A percentile compares a stretch with the other conserved stretches of the same genome.
Evolutionary conservation across 1,284 basidiomycete species (phyloP).

Genomic region (Tremellales sp.): DNA sequence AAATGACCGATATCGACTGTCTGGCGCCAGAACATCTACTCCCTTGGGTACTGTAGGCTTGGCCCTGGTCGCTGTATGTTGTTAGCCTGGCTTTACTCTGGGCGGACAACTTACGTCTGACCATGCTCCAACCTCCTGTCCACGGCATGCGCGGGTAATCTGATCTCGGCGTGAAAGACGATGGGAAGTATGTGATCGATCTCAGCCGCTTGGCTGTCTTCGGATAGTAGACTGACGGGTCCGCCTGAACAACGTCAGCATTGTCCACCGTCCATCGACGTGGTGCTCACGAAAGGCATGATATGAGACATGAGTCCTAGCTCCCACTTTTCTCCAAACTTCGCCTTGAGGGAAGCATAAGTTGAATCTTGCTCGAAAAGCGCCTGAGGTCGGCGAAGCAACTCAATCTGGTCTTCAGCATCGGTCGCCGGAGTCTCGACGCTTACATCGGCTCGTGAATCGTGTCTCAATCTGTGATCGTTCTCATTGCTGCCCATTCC

Average conservation of each 20-base stretch:
- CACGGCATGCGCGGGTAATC: constrained; percentile 21
- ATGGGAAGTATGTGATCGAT: constrained; percentile 24
- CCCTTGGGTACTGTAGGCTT: constrained; percentile 4
- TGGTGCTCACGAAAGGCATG: constrained; percentile 16
- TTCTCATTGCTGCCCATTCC: neutral
- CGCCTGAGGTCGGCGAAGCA: constrained; percentile 16
- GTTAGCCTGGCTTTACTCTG: neutral
- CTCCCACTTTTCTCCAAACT: constrained; percentile 8
- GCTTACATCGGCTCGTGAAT: constrained; percentile 19
- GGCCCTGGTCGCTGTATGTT: constrained; percentile 3
- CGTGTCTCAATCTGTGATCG: constrained; percentile 1
- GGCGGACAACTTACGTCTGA: constrained; percentile 8
- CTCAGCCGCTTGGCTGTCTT: constrained; percentile 8
- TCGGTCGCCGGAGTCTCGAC: neutral
- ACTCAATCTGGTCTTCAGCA: constrained; percentile 14
- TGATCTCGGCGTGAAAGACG: constrained; percentile 4
- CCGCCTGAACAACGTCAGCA: neutral
- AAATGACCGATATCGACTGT: constrained; percentile 16
- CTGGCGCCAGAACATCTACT: constrained; percentile 10
- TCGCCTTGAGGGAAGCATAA: constrained; percentile 4
- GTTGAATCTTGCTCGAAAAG: constrained; percentile 7
- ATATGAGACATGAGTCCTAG: constrained; percentile 20
- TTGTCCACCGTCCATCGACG: neutral
- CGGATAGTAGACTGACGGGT: constrained; percentile 5
- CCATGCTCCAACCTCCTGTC: constrained; percentile 11